These are phyloP conservation scores for Lepidium didymum DNA, from an alignment of 345 rosid species.

Conservation along the genomic window DNA sequence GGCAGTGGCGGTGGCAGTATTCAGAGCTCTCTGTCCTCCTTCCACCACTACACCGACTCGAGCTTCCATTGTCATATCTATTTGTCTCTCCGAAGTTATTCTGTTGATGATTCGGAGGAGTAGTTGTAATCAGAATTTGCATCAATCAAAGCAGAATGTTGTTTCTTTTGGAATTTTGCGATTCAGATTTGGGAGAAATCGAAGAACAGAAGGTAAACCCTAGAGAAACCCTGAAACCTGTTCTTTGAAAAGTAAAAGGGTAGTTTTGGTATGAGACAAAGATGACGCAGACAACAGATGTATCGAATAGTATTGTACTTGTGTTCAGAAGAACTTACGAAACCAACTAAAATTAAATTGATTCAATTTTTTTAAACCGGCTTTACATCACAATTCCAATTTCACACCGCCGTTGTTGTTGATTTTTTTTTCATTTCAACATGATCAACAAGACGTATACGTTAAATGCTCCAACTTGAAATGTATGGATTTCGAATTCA, in stretches of 20 bases:
- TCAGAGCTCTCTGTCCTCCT: constrained; percentile 67
- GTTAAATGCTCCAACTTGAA: too few relatives aligned
- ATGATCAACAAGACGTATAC: too few relatives aligned
- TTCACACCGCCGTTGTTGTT: background rate
- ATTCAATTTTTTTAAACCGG: background rate
- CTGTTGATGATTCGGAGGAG: background rate
- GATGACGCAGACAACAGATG: background rate
- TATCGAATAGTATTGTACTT: background rate
- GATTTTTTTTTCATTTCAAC: too few relatives aligned
- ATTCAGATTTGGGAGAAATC: background rate
- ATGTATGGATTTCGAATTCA: too few relatives aligned
- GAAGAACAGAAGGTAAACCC: constrained; percentile 15
- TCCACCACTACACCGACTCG: constrained; percentile 79
- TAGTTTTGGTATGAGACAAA: background rate
- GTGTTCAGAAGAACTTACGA: background rate
- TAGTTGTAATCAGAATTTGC: background rate
- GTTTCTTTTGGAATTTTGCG: background rate
- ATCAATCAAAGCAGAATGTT: background rate
- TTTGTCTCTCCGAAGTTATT: background rate
- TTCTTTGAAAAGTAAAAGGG: background rate
- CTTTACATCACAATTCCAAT: background rate
- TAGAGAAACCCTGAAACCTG: constrained; percentile 23
- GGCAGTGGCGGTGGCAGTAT: constrained; percentile 37
- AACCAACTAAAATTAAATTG: background rate
- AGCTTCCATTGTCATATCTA: constrained; percentile 52